Evolutionary conservation across 2,329 filamentous ascomycete species (phyloP).

Genomic region (Macrophomina tecta): DNA sequence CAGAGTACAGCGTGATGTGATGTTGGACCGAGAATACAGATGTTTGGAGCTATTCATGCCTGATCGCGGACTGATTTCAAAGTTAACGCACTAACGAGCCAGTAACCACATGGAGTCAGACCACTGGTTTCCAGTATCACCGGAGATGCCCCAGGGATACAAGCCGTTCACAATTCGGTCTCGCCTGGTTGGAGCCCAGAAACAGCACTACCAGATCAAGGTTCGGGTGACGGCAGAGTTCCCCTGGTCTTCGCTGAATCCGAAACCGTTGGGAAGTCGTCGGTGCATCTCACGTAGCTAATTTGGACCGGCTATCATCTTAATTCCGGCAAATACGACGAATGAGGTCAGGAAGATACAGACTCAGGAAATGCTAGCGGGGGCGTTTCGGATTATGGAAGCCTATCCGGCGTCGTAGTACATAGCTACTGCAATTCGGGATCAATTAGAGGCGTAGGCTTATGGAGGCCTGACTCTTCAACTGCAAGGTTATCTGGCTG

Average conservation of each 20-base stretch:
- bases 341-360: neutral
- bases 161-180: no score
- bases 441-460: neutral
- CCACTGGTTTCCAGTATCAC: no score
- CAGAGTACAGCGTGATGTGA: neutral
- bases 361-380: neutral
- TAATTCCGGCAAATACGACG: no score
- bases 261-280: constrained; percentile 1
- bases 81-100: neutral
- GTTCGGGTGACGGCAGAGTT: no score
- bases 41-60: no score
- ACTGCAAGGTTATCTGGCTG: neutral
- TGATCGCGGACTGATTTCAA: neutral
- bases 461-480: neutral
- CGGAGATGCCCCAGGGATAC: no score
- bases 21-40: no score
- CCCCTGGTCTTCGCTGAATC: no score
- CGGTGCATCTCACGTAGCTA: no score
- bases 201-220: neutral
- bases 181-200: no score
- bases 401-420: neutral
- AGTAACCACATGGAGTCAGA: neutral
- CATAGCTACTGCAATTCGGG: neutral
- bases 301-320: no score
- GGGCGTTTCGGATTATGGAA: neutral